These are phyloP conservation scores for Aureobasidium musti DNA, from an alignment of 2,329 filamentous ascomycete genomes.

Conservation along the genomic window DNA sequence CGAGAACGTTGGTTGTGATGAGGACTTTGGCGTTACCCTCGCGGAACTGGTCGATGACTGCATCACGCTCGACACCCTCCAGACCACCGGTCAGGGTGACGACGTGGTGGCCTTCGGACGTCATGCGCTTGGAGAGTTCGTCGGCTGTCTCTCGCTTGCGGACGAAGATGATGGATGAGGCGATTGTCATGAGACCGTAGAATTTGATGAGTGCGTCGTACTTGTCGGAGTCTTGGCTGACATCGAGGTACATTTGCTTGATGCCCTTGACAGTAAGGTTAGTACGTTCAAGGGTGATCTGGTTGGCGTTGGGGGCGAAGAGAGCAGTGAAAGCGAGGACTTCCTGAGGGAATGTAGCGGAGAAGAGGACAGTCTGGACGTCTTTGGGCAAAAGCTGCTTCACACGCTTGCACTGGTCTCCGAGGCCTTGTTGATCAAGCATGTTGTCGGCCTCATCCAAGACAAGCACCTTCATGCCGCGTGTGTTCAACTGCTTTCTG, in stretches of 20 bases:
- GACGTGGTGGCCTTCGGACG: conserved; percentile 85
- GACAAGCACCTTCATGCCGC: conserved; percentile 76
- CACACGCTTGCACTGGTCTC: conserved; percentile 90
- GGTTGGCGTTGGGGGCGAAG: conserved; percentile 84
- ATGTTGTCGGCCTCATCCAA: conserved; percentile 99
- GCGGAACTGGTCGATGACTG: conserved; percentile 83
- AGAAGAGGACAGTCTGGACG: conserved; percentile 92
- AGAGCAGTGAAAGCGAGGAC: conserved; percentile 80
- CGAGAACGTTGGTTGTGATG: conserved; percentile 95
- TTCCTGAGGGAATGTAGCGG: conserved; percentile 85
- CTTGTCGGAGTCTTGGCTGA: conserved; percentile 76
- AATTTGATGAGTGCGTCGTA: conserved; percentile 88
- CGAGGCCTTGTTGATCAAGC: conserved; percentile 92
- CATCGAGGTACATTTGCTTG: conserved; percentile 97
- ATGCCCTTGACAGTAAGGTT: conserved; percentile 97
- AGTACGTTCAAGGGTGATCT: conserved; percentile 81
- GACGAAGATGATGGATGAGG: conserved; percentile 97
- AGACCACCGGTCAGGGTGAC: conserved; percentile 86
- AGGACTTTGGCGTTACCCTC: conserved; percentile 87
- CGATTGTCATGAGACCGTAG: conserved; percentile 94
- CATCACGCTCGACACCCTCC: conserved; percentile 80
- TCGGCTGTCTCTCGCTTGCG: conserved; percentile 84
- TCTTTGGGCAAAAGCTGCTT: conserved; percentile 73
- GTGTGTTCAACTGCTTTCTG: conserved; percentile 70
- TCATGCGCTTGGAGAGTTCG: conserved; percentile 84